Base-by-base conservation (phyloP, 73 alveolate species). In the Breviolum minutum region DNA sequence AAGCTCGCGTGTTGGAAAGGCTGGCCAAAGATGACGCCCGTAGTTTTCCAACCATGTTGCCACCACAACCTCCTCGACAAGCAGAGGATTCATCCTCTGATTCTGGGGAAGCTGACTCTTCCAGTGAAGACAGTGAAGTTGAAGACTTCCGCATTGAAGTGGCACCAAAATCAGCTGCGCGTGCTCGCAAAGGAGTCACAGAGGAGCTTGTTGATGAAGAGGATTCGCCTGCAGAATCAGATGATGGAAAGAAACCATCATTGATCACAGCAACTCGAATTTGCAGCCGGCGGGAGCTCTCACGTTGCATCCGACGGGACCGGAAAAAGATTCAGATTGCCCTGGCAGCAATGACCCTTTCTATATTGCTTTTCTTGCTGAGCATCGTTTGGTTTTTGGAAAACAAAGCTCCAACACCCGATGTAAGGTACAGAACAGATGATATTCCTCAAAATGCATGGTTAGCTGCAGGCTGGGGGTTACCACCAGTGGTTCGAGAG, bases 391-490 rank as follows among this genome's bases (percentile, higher is more conserved):
- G 68, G 76, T 62, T 60, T n/a, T 14, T 85, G 9, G 94, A 62
- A 63, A 63, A 60, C 13, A 27, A 11, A 62, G 61, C 76, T 26
- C 76, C 9, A 77, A 61, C 20, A n/a, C 94, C 79, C 17, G 94
- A 62, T 6, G 79, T 77, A 6, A 79, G 94, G 19, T 85, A 85
- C 77, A 20, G 79, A 62, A 85, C 94, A 6, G 94, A 62, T 26
- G 94, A 85, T 77, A 60, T 85, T 4, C 94, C 94, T 13, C 94
- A 85, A n/a, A 7, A 85, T 61, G 94, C 94, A 5, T 85, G 94
- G 94, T 27, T 85, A 61, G 94, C 94, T 26, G 94, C 94, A 14
- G 94, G 94, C 63, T 85, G 94, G 94, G 94, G 94, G 16, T 79
- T 85, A 26, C 94, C 94, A n/a, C 94, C 94, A 63, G 94, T 85